Evolutionary conservation across 139 green algal species (phyloP).

Genomic region (Chlamydomonas applanata): DNA sequence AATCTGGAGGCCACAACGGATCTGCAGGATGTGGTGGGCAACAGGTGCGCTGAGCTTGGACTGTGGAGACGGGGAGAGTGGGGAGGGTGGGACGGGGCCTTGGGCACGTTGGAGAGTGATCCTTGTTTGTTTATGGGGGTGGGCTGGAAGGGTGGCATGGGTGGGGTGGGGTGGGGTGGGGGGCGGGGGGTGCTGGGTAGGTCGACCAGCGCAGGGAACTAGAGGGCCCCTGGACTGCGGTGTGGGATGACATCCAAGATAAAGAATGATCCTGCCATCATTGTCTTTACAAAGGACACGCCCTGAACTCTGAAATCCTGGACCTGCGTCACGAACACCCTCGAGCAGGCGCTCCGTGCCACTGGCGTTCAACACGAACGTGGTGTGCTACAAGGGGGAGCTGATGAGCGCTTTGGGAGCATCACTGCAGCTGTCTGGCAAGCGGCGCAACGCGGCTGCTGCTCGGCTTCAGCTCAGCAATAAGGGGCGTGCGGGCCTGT

Average conservation of each 20-base stretch:
- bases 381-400: constrained; percentile 9
- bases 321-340: background rate
- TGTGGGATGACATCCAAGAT: too few relatives aligned
- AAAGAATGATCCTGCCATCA: too few relatives aligned
- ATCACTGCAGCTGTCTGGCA: constrained; percentile 1
- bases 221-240: too few relatives aligned
- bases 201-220: too few relatives aligned
- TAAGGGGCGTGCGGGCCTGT: background rate
- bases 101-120: background rate
- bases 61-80: background rate
- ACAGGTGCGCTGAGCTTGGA: background rate
- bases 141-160: background rate
- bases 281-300: too few relatives aligned
- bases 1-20: constrained; percentile 25
- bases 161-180: background rate
- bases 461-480: constrained; percentile 2
- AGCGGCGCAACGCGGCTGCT: background rate
- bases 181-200: background rate
- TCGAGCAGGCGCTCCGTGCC: constrained; percentile 14
- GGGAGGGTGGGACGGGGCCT: background rate
- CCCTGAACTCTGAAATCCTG: too few relatives aligned
- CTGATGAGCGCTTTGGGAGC: background rate
- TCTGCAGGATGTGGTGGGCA: background rate
- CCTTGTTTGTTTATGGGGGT: background rate
- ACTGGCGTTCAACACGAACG: background rate